Evolutionary conservation across 129 eudicot species (phyloP).

Genomic region (Mikania micrantha): DNA sequence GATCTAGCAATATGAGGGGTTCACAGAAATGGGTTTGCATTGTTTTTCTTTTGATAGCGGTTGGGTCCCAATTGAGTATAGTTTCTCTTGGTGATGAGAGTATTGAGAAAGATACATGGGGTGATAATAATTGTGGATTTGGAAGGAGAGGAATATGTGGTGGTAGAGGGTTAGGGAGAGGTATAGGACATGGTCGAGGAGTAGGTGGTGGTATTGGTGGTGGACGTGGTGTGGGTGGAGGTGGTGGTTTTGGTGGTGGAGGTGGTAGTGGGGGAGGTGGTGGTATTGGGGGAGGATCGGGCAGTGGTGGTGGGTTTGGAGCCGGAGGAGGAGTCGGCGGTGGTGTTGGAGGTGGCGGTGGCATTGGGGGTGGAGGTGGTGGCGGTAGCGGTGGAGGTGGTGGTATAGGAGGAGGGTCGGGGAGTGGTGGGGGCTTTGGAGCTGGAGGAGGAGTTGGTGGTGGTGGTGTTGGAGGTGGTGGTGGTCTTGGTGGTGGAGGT

Average conservation of each 20-base stretch:
- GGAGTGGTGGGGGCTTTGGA: neutral
- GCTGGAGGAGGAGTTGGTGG: constrained; percentile 13
- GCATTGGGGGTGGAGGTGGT: neutral
- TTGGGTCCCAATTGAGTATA: constrained; percentile 40
- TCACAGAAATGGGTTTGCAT: constrained; percentile 40
- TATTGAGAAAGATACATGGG: constrained; percentile 22
- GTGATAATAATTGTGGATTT: constrained; percentile 20
- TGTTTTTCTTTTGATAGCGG: constrained; percentile 20
- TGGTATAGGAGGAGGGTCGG: neutral
- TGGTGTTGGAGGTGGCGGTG: constrained; percentile 4
- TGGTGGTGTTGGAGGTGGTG: neutral
- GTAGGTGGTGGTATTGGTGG: neutral
- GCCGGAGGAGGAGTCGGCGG: neutral
- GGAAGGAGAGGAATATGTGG: neutral
- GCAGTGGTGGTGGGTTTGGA: constrained; percentile 3
- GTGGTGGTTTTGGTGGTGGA: neutral
- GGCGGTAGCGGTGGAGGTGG: constrained; percentile 12
- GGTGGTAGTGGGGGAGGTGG: constrained; percentile 16
- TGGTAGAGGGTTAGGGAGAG: neutral
- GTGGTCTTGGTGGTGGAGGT: constrained; percentile 5
- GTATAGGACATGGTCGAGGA: neutral
- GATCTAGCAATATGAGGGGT: constrained; percentile 18
- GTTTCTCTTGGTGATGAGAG: constrained; percentile 20
- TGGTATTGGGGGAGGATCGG: neutral
- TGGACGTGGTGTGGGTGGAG: neutral